Conservation (phyloP, 1,284 basidiomycete species). For the Pseudozyma sp. region DNA sequence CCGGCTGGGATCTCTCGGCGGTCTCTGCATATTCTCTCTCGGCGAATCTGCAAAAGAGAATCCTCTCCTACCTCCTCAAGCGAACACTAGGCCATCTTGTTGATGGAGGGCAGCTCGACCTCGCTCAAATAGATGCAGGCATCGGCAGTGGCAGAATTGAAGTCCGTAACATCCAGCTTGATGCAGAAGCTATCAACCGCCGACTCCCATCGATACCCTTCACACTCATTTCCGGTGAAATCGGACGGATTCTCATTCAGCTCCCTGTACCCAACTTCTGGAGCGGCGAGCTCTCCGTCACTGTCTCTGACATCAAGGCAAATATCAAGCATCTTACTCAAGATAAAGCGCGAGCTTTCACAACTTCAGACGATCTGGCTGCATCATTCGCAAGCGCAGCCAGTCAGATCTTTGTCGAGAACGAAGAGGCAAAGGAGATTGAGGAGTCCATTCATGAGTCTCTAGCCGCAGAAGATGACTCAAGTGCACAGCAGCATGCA, state of each 20-base stretch:
- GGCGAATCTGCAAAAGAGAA: conserved; percentile 84
- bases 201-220: conserved; percentile 73
- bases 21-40: conserved; percentile 72
- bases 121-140: conserved; percentile 88
- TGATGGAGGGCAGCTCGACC: conserved; percentile 86
- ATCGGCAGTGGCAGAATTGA: conserved; percentile 88
- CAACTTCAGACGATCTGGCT: conserved; percentile 12
- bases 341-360: neutral
- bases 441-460: conserved; percentile 56
- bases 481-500: conserved; percentile 5
- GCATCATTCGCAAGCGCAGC: conserved; percentile 49
- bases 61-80: conserved; percentile 88
- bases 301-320: conserved; percentile 27
- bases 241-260: conserved; percentile 54
- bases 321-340: neutral
- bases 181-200: conserved; percentile 71
- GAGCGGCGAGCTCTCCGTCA: conserved; percentile 50
- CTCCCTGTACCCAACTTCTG: conserved; percentile 58
- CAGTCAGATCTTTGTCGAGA: conserved; percentile 43
- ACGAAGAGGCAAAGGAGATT: conserved; percentile 48
- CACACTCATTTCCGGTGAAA: conserved; percentile 76
- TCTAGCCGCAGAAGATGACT: conserved; percentile 20
- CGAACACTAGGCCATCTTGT: conserved; percentile 85
- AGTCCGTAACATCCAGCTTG: conserved; percentile 83
- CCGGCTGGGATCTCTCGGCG: conserved; percentile 47